Evolutionary conservation across 371 early-diverging fungal species (phyloP).

Genomic region (Globomyces sp.): DNA sequence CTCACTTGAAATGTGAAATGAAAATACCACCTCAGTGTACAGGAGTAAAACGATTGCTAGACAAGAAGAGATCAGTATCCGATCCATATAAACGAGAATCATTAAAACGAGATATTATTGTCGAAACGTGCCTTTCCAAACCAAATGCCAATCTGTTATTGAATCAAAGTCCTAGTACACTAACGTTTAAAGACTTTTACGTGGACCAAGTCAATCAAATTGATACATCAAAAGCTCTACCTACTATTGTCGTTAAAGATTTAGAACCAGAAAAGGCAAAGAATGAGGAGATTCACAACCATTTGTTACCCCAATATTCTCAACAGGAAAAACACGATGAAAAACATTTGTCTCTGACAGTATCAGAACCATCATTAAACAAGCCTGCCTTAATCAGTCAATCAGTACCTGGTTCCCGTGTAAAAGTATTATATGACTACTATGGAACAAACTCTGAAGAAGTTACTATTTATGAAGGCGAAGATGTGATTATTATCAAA

Average conservation of each 20-base stretch:
- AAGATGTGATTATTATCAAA: slow-evolving; percentile 29
- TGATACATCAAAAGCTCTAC: background rate
- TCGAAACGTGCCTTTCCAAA: background rate
- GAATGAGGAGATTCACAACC: background rate
- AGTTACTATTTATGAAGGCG: slow-evolving; percentile 30
- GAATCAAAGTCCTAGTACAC: no score
- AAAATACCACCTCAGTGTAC: slow-evolving; percentile 40
- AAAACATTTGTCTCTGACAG: background rate
- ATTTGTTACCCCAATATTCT: background rate
- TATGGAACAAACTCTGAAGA: slow-evolving; percentile 25
- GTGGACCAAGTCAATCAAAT: background rate
- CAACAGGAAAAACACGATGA: background rate
- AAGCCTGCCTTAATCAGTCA: background rate
- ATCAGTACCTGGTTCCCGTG: background rate
- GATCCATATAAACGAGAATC: background rate
- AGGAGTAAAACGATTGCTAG: slow-evolving; percentile 23
- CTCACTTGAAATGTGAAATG: slow-evolving; percentile 43
- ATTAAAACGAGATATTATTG: background rate
- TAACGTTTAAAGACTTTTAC: no score
- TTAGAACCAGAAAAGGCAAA: background rate
- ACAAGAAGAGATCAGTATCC: slow-evolving; percentile 2
- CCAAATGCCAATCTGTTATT: background rate
- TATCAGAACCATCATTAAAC: background rate
- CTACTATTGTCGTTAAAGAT: background rate
- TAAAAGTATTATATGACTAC: slow-evolving; percentile 37